A percentile compares a stretch with the other conserved stretches of the same genome.
phyloP scores from a whole-genome alignment of 2,329 filamentous ascomycete species.

The Penicillium oxalicum region DNA sequence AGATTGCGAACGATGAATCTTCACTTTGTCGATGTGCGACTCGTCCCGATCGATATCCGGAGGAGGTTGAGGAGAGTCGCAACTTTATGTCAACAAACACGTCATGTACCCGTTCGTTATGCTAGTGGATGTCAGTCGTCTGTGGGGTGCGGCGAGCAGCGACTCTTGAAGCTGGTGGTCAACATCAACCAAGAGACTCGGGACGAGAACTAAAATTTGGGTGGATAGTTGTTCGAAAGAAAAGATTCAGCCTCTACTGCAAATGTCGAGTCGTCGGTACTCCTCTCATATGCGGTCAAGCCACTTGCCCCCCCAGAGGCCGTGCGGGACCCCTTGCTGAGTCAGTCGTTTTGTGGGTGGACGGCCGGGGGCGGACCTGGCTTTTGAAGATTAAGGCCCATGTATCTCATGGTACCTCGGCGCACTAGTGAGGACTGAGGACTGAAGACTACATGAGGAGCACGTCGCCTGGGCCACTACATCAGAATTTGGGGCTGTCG shows the following conservation, averaged over 20 bases:
- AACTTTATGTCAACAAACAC: slow-evolving; percentile 30
- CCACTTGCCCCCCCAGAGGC: slow-evolving; percentile 21
- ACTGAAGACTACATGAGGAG: too few species aligned
- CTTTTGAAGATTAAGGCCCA: too few species aligned
- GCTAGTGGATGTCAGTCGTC: slow-evolving; percentile 11
- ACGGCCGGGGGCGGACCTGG: not conserved
- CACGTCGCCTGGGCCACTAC: too few species aligned
- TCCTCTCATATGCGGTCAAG: slow-evolving; percentile 25
- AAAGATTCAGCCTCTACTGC: slow-evolving; percentile 1
- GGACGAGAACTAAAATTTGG: not conserved
- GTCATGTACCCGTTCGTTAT: slow-evolving; percentile 29
- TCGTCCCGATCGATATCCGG: slow-evolving; percentile 8
- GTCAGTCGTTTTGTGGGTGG: slow-evolving; percentile 5
- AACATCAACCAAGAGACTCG: not conserved
- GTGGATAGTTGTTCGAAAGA: not conserved
- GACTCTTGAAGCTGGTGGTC: slow-evolving; percentile 2
- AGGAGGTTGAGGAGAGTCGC: slow-evolving; percentile 12
- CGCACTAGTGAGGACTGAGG: too few species aligned
- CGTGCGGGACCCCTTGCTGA: slow-evolving; percentile 23
- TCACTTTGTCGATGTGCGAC: not conserved
- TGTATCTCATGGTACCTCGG: too few species aligned
- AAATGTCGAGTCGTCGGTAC: slow-evolving; percentile 12
- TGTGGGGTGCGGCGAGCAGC: slow-evolving; percentile 12
- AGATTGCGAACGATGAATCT: too few species aligned
- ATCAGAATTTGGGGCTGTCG: too few species aligned